These are phyloP conservation scores for Quercus gilva DNA, from an alignment of 306 rosid genomes.

Conservation along the genomic window DNA sequence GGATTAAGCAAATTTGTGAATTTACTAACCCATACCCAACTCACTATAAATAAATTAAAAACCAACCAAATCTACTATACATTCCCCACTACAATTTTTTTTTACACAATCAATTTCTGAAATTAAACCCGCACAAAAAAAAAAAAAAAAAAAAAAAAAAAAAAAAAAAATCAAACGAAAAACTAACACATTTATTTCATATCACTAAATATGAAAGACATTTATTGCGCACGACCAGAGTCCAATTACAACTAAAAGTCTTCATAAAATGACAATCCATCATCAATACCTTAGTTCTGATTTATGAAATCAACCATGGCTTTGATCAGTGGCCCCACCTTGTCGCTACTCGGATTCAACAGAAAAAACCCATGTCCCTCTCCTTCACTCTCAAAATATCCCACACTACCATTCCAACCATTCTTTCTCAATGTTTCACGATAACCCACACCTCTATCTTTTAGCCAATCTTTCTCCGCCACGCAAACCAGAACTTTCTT, in stretches of 20 bases:
- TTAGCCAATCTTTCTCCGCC: constrained; percentile 23
- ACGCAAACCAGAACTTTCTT: constrained; percentile 19
- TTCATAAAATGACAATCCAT: neutral
- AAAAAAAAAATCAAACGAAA: too few species aligned
- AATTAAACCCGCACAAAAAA: too few species aligned
- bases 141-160: too few species aligned
- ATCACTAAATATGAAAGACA: too few species aligned
- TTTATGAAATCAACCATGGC: constrained; percentile 2
- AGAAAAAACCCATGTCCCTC: constrained; percentile 29
- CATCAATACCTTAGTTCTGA: neutral
- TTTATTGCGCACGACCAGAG: too few species aligned
- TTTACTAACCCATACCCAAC: too few species aligned
- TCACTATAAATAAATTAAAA: too few species aligned
- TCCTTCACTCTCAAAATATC: constrained; percentile 11
- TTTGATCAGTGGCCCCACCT: neutral
- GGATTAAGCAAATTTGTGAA: too few species aligned
- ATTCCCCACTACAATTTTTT: too few species aligned
- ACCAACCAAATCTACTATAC: too few species aligned
- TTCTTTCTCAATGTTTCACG: constrained; percentile 2
- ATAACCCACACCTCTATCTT: constrained; percentile 13
- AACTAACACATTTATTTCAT: too few species aligned
- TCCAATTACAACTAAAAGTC: neutral
- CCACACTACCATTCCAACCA: constrained; percentile 18
- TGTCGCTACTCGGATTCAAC: constrained; percentile 9
- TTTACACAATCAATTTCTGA: too few species aligned